These are phyloP conservation scores for Calonectria pauciramosa DNA, from an alignment of 2,329 filamentous ascomycete genomes.

Conservation along the genomic window DNA sequence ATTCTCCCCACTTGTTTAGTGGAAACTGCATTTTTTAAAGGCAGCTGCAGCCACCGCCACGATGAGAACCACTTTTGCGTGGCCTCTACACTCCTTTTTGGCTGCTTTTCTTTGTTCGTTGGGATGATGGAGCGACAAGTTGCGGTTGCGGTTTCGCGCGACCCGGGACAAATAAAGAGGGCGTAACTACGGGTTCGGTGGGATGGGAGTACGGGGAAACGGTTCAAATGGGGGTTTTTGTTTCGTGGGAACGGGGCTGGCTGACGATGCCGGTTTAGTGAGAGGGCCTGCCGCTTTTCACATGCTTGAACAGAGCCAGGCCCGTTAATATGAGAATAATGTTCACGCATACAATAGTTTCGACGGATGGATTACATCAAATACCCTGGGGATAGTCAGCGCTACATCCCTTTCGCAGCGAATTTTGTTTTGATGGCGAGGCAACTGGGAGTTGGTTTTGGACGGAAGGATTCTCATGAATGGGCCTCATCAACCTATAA, in stretches of 20 bases:
- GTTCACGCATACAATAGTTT: slow-evolving; percentile 18
- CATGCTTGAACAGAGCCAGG: slow-evolving; percentile 1
- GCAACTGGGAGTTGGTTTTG: background rate
- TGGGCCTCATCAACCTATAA: background rate
- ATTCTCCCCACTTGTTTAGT: background rate
- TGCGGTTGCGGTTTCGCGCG: background rate
- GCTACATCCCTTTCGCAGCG: slow-evolving; percentile 1
- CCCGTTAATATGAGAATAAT: slow-evolving; percentile 11
- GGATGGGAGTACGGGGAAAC: slow-evolving; percentile 10
- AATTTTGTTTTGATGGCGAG: slow-evolving; percentile 2
- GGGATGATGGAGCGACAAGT: background rate
- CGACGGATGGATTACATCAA: slow-evolving; percentile 25
- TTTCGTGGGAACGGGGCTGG: background rate
- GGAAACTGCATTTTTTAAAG: background rate
- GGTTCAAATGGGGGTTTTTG: background rate
- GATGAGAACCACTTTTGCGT: background rate
- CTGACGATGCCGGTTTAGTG: background rate
- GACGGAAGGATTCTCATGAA: background rate
- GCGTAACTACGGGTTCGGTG: background rate
- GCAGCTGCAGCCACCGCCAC: background rate
- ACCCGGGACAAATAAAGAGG: background rate
- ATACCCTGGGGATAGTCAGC: slow-evolving; percentile 25
- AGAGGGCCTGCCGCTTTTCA: background rate
- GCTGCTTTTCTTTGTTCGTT: background rate
- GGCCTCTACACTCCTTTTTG: background rate